Percentiles rank a stretch among this genome's conserved stretches.
Conservation (phyloP, 2,329 filamentous ascomycete genomes). For the Raffaelea ambrosiae region DNA sequence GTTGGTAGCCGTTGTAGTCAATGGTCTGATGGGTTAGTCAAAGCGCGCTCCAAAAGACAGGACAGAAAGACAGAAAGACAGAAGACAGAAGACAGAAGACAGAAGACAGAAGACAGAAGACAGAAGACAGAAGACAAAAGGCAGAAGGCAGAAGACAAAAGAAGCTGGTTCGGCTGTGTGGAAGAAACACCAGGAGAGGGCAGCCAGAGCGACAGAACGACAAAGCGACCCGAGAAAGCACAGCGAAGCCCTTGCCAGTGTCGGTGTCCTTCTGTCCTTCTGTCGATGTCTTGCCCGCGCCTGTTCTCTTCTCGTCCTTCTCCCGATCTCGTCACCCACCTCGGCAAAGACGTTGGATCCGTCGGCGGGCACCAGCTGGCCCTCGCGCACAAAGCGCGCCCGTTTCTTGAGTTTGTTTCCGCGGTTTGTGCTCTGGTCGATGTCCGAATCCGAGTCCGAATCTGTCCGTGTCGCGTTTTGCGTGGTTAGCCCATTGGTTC, state of each 20-base stretch:
- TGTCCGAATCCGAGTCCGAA: constrained; percentile 68
- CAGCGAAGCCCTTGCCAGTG: no score
- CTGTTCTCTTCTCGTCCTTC: no score
- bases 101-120: no score
- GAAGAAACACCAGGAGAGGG: no score
- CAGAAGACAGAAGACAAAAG: no score
- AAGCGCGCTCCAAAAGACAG: constrained; percentile 8
- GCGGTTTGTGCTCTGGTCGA: constrained; percentile 62
- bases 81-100: neutral
- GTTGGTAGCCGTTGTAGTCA: constrained; percentile 63
- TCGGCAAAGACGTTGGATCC: constrained; percentile 64
- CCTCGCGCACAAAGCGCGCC: constrained; percentile 61
- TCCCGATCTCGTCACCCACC: constrained; percentile 37
- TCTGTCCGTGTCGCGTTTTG: no score
- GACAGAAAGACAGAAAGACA: neutral
- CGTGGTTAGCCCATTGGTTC: neutral
- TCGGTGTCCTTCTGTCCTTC: no score
- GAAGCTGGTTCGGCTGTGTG: no score
- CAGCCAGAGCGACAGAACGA: no score
- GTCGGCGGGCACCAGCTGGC: constrained; percentile 57
- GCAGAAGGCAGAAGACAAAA: no score
- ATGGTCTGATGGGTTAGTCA: constrained; percentile 45
- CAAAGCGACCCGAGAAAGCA: no score
- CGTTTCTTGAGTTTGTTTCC: constrained; percentile 73
- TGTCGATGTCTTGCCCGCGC: no score